These are phyloP conservation scores for Inosperma sp. DNA, from an alignment of 768 basidiomycete genomes.

Conservation along the genomic window DNA sequence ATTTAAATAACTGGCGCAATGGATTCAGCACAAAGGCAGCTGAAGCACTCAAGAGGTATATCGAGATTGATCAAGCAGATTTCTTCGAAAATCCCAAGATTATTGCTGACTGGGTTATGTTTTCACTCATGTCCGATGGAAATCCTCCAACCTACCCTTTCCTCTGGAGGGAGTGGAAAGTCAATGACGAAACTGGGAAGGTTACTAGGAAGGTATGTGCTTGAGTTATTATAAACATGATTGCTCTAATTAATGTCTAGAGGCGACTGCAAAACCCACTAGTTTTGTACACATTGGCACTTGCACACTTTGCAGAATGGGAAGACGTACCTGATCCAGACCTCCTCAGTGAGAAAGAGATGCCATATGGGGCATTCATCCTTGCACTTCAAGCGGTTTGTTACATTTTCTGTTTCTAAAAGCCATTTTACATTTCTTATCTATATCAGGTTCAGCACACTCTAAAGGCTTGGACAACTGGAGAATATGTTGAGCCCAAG, in stretches of 20 bases:
- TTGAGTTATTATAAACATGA: neutral
- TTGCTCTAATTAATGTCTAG: neutral
- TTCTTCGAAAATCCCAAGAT: neutral
- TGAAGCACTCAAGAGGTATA: too few relatives aligned
- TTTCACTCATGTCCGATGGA: neutral
- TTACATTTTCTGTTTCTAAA: neutral
- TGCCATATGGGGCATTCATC: slow-evolving; percentile 7
- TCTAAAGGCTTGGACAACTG: slow-evolving; percentile 7
- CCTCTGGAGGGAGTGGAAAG: slow-evolving; percentile 2
- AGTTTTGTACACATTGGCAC: slow-evolving; percentile 6
- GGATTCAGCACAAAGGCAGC: too few relatives aligned
- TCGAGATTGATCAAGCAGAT: neutral
- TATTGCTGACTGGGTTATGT: neutral
- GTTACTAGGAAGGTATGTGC: slow-evolving; percentile 2
- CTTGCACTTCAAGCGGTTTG: slow-evolving; percentile 8
- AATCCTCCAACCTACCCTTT: slow-evolving; percentile 8
- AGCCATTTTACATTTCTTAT: neutral
- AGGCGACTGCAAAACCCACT: slow-evolving; percentile 8
- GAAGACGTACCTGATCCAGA: slow-evolving; percentile 2
- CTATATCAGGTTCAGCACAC: slow-evolving; percentile 10
- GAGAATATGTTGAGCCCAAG: neutral
- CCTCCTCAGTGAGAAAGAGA: neutral
- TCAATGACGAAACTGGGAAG: neutral
- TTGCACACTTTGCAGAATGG: slow-evolving; percentile 10
- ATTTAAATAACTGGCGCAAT: too few relatives aligned